Evolutionary conservation across 257 asterid species (phyloP).

Genomic region (Primulina eburnea): DNA sequence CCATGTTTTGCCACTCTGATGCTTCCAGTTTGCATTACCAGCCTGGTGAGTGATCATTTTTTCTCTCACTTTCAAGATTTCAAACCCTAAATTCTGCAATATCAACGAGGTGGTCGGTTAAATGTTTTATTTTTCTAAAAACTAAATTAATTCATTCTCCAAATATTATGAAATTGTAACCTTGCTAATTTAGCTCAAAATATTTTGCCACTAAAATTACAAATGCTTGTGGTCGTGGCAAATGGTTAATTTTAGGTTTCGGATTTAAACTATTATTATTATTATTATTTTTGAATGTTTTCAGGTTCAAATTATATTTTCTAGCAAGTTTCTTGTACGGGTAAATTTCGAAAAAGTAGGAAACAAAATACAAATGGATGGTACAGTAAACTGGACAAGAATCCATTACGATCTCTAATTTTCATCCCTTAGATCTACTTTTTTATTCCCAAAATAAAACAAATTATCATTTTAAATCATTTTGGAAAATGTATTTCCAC

Average conservation of each 20-base stretch:
- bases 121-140: too few species aligned
- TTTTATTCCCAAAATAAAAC: not conserved
- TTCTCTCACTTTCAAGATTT: not conserved
- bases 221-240: not conserved
- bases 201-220: too few species aligned
- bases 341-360: not conserved
- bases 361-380: not conserved
- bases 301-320: not conserved
- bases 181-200: too few species aligned
- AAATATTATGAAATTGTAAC: too few species aligned
- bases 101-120: too few species aligned
- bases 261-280: not conserved
- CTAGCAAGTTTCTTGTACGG: not conserved
- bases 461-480: too few species aligned
- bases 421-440: too few species aligned
- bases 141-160: too few species aligned
- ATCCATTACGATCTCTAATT: not conserved
- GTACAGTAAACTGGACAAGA: not conserved
- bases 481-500: not conserved
- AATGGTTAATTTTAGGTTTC: not conserved
- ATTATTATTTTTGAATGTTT: too few species aligned
- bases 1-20: conserved; percentile 29
- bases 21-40: conserved; percentile 33
- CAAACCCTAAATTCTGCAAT: not conserved
- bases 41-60: conserved; percentile 30